Percentiles rank a stretch among this genome's conserved stretches.
phyloP scores from a whole-genome alignment of 352 stramenopile species.

The Hyaloperonospora brassicae region DNA sequence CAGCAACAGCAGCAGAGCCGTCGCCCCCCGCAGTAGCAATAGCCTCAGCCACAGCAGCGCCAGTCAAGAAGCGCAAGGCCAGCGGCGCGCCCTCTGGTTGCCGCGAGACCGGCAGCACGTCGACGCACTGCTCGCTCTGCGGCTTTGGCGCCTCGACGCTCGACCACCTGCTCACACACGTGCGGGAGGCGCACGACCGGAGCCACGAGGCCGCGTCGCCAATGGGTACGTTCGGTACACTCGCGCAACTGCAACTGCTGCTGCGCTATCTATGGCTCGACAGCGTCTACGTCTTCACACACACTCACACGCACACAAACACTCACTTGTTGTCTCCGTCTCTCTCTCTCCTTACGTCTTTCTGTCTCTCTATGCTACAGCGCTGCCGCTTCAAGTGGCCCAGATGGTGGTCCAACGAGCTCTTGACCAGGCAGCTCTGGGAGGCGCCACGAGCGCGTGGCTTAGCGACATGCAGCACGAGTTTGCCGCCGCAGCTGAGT shows the following conservation, averaged over 20 bases:
- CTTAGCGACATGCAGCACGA: conserved; percentile 47
- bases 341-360: neutral
- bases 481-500: conserved; percentile 29
- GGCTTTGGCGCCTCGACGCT: conserved; percentile 37
- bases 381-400: conserved; percentile 44
- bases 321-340: neutral
- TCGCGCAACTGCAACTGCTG: neutral
- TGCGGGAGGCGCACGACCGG: conserved; percentile 31
- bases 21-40: neutral
- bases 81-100: conserved; percentile 16
- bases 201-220: conserved; percentile 16
- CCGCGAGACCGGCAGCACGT: conserved; percentile 5
- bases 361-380: conserved; percentile 17
- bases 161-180: conserved; percentile 44
- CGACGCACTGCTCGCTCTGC: conserved; percentile 34
- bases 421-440: conserved; percentile 40
- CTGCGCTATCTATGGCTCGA: conserved; percentile 1
- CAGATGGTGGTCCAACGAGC: conserved; percentile 50
- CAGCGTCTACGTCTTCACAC: too few species aligned
- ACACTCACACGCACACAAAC: too few species aligned
- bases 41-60: neutral
- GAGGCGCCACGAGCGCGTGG: conserved; percentile 41
- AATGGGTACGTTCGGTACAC: conserved; percentile 40
- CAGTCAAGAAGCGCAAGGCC: conserved; percentile 59
- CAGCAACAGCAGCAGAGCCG: too few species aligned